Evolutionary conservation across 2,329 filamentous ascomycete species (phyloP), one percentile per base, ranked within the genome.

Genomic region (Dryadomyces quercus-mongolicae): DNA sequence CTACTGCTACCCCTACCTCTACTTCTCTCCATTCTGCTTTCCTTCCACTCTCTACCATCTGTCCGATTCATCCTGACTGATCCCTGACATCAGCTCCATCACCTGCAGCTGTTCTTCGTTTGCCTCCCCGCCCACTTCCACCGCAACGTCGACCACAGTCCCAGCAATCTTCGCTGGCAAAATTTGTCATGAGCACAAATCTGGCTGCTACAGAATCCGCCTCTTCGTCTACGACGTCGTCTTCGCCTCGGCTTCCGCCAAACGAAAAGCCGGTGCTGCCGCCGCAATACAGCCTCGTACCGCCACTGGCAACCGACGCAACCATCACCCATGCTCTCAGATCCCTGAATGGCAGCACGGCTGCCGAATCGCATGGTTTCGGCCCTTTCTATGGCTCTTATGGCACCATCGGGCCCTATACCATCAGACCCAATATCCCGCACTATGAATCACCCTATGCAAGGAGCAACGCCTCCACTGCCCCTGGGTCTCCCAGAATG

Each of bases 401-500:
- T 52, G 59, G 59, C 52, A 57, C 56, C 48, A 54, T 60, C 49
- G 52, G 48, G 31, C 56, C 63, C 18, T 58, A 67, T 45, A 64
- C 64, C 58, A 64, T 66, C 43, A 64, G 65, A 49, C 62, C 63
- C 58, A 59, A 55, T 55, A 56, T 59, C 21, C 56, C 64, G 52
- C 56, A 65, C 42, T 76, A 77, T 53, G 77, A 78, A 60, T 78
- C 78, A 47, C 74, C 77, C 20, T 75, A 78, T 60, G 72, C 76
- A 54, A 73, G 75, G 58, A 82, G 78, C 63, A 71, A 78, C 55
- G 73, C 74, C 16, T 82, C 79, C 7, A 82, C 79, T 43, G 78
- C 78, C 15, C 77, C 78, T 43, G 75, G 69, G 38, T 82, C 79
- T 25, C 79, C 79, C 49, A 72, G 78, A 64, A 75, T 81, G 77